These are phyloP conservation scores for Linnemannia exigua DNA, from an alignment of 192 early-diverging fungal species.

Conservation along the genomic window DNA sequence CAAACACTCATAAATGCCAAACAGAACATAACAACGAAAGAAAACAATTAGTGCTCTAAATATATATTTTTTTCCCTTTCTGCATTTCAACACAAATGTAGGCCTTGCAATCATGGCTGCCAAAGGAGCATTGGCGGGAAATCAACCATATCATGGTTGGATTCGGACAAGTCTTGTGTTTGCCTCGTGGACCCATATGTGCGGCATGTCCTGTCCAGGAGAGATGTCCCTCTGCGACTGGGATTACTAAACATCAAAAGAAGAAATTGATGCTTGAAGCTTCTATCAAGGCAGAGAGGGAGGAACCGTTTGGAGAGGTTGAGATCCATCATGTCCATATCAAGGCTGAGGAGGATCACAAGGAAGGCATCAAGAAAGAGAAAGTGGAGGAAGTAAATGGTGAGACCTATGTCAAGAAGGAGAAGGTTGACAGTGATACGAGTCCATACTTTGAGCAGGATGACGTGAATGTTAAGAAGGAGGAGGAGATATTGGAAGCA, in stretches of 20 bases:
- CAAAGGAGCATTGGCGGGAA: conserved; percentile 84
- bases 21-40: too few species aligned
- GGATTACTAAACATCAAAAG: not conserved
- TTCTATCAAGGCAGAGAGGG: conserved; percentile 9
- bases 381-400: not conserved
- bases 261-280: conserved; percentile 6
- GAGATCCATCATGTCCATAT: conserved; percentile 30
- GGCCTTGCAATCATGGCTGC: conserved; percentile 86
- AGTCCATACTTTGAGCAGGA: conserved; percentile 9
- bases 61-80: too few species aligned
- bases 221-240: conserved; percentile 67
- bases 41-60: too few species aligned
- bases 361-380: not conserved
- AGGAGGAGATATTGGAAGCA: not conserved
- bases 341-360: not conserved
- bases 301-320: conserved; percentile 32
- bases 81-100: too few species aligned
- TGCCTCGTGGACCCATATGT: conserved; percentile 82
- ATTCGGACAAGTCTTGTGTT: conserved; percentile 89
- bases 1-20: too few species aligned
- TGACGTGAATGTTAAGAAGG: not conserved
- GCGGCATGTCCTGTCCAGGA: conserved; percentile 83
- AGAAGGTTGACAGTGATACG: not conserved
- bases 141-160: conserved; percentile 94
- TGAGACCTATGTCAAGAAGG: not conserved